Percentiles rank a stretch among this genome's conserved stretches.
Evolutionary conservation across 2,329 filamentous ascomycete species (phyloP).

Genomic region (Xylariaceae sp.): DNA sequence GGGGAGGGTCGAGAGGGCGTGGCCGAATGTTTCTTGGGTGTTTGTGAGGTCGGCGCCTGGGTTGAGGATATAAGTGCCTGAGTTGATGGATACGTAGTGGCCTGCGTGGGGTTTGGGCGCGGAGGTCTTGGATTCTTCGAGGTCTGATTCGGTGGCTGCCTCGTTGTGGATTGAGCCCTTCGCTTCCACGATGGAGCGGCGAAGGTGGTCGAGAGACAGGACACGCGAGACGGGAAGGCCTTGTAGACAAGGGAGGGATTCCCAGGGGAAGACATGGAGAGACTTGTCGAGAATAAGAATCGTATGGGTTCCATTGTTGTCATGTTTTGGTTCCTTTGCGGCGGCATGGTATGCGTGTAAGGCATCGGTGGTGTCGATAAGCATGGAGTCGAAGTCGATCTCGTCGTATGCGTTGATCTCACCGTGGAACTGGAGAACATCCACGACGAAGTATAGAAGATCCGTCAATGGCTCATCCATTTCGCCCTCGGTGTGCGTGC

Average conservation of each 20-base stretch:
- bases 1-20: slow-evolving; percentile 59
- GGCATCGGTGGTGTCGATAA: slow-evolving; percentile 81
- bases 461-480: slow-evolving; percentile 89
- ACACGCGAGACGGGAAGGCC: slow-evolving; percentile 77
- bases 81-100: slow-evolving; percentile 49
- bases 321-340: slow-evolving; percentile 33
- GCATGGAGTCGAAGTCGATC: slow-evolving; percentile 90
- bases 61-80: slow-evolving; percentile 79
- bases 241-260: slow-evolving; percentile 82
- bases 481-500: slow-evolving; percentile 61
- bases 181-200: slow-evolving; percentile 64
- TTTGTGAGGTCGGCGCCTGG: slow-evolving; percentile 76
- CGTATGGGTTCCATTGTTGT: slow-evolving; percentile 57
- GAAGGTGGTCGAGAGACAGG: slow-evolving; percentile 77
- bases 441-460: slow-evolving; percentile 90
- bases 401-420: slow-evolving; percentile 97
- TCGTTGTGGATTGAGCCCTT: slow-evolving; percentile 14
- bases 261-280: slow-evolving; percentile 90
- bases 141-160: slow-evolving; percentile 18
- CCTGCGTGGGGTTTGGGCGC: slow-evolving; percentile 37
- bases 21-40: slow-evolving; percentile 71
- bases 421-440: slow-evolving; percentile 93
- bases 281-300: slow-evolving; percentile 88
- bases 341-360: slow-evolving; percentile 68
- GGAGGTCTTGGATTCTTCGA: slow-evolving; percentile 10